These are phyloP conservation scores for Juglanconis juglandina DNA, from an alignment of 2,329 filamentous ascomycete species.

Conservation along the genomic window DNA sequence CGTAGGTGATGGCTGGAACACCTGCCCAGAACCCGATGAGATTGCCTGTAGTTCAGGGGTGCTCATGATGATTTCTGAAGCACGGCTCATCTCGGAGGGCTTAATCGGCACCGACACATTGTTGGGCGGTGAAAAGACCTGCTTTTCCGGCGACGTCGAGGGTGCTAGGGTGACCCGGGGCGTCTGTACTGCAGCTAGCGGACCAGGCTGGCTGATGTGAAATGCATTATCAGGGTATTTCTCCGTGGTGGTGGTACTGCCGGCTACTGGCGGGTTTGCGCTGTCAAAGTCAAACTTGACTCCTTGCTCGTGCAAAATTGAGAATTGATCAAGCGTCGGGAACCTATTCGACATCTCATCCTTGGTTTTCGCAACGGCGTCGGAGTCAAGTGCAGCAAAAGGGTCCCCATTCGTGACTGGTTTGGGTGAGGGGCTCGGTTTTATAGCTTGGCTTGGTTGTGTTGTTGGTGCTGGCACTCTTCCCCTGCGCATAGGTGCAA, in stretches of 20 bases:
- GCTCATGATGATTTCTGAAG: conserved; percentile 61
- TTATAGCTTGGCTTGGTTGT: conserved; percentile 35
- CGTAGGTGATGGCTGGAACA: conserved; percentile 28
- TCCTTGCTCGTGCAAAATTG: conserved; percentile 79
- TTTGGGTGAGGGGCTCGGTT: conserved; percentile 65
- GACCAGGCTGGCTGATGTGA: conserved; percentile 39
- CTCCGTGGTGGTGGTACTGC: conserved; percentile 60
- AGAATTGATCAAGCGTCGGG: conserved; percentile 89
- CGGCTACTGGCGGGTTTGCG: conserved; percentile 43
- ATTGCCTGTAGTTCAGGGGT: conserved; percentile 61
- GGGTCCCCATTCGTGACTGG: conserved; percentile 73
- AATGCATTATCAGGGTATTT: conserved; percentile 76
- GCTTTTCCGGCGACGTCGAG: conserved; percentile 24
- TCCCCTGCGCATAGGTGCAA: conserved; percentile 90
- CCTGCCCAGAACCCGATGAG: conserved; percentile 40
- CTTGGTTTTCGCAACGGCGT: conserved; percentile 42
- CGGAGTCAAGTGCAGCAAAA: conserved; percentile 77
- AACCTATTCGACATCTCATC: conserved; percentile 86
- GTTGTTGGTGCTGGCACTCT: conserved; percentile 53
- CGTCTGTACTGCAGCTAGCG: conserved; percentile 26
- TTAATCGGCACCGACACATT: conserved; percentile 39
- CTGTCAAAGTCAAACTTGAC: conserved; percentile 80
- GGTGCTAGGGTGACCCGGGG: conserved; percentile 27
- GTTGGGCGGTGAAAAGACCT: conserved; percentile 35
- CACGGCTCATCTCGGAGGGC: conserved; percentile 51